Base-by-base conservation (phyloP, 306 rosid genomes). In the Quercus suber region DNA sequence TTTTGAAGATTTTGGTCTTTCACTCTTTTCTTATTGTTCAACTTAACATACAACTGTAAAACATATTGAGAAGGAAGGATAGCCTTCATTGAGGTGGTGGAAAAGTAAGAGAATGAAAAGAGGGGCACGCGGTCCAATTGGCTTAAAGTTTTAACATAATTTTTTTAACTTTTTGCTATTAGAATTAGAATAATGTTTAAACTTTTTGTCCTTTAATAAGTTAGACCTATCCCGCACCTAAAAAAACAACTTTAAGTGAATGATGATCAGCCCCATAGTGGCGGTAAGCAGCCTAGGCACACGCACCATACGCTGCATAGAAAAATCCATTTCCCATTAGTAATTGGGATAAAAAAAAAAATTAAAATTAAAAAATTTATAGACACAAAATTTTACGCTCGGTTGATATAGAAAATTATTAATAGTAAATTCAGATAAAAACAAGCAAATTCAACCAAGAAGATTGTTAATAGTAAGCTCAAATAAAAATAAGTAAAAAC, bases 151-250 rank as follows among this genome's bases (percentile, higher is more conserved):
- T 60, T 69, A 43, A 71, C 17, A 4, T 27, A 17, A 69, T 55
- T 20, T 25, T 20, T 25, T 28, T 13, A 3, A 9, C 13, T 52
- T 70, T 15, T 43, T 27, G 9, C 10, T 13, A 19, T 35, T 53
- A 13, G 19, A 20, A 0, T 14, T 65, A 56, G 8, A 65, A 55
- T 61, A 41, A 49, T 71, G 70, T 12, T 56, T 1, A 49, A 53
- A 58, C 81, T 81, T 85, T 83, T 81, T 83, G 81, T 81, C 86
- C 67, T 79, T 76, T 3, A 27, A 30, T 55, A 58, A 71, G 43
- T 67, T 12, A 13, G 55, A 63, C 20, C 35, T 49, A 65, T 60
- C 69, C 49, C 10, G 27, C 9, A 57, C 53, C 67, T 12, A 31
- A 30, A 51, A 51, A 51, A 11, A 75, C 57, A 53, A 69, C 70